Evolutionary conservation across 2,329 filamentous ascomycete genomes (phyloP).

Genomic region (Exophiala sp.): DNA sequence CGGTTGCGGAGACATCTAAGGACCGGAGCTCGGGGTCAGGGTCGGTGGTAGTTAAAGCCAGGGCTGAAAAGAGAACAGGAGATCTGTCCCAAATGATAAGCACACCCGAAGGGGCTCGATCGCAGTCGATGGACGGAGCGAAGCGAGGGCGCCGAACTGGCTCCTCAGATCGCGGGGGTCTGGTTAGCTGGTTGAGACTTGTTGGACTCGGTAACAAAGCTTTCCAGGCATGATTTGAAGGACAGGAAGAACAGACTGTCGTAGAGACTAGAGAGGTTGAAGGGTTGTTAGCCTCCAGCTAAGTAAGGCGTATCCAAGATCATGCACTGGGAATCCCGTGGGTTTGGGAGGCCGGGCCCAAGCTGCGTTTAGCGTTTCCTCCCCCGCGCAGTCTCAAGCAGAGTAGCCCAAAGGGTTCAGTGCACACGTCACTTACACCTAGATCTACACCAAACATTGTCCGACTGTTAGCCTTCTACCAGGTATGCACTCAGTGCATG

Average conservation of each 20-base stretch:
- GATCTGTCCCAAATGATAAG: conserved; percentile 5
- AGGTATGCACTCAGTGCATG: too few relatives aligned
- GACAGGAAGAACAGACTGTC: not conserved
- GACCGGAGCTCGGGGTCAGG: not conserved
- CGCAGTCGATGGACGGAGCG: conserved; percentile 5
- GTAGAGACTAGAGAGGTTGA: not conserved
- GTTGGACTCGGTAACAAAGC: not conserved
- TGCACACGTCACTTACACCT: not conserved
- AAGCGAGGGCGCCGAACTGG: conserved; percentile 6
- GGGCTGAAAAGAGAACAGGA: not conserved
- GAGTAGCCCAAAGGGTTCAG: not conserved
- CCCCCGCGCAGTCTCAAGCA: too few relatives aligned
- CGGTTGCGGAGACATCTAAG: not conserved
- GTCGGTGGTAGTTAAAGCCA: not conserved
- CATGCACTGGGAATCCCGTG: not conserved
- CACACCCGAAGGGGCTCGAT: not conserved
- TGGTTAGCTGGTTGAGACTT: not conserved
- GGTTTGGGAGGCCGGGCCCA: not conserved
- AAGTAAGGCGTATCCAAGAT: too few relatives aligned
- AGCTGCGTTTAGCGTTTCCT: too few relatives aligned
- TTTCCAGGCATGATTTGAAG: not conserved
- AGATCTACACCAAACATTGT: too few relatives aligned
- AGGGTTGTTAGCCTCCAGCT: not conserved
- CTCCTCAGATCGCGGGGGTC: conserved; percentile 3
- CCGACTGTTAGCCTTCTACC: too few relatives aligned